Conservation (phyloP, 495 filamentous ascomycete genomes). For the Oidiodendron maius region DNA sequence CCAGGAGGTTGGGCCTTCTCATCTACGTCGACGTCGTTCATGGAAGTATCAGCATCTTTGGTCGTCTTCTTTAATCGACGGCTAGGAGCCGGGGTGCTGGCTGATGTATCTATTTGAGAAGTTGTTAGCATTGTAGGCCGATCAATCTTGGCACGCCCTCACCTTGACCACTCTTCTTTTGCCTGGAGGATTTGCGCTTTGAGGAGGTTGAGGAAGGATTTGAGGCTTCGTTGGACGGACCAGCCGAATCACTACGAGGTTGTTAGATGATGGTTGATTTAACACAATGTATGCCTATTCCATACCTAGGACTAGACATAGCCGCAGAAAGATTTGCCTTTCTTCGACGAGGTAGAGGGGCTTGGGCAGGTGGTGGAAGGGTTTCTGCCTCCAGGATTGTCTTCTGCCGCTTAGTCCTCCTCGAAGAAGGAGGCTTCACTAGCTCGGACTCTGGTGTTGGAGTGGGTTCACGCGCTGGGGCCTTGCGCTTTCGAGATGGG, state of each 20-base stretch:
- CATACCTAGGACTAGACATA: conserved; percentile 83
- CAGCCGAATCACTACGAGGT: conserved; percentile 27
- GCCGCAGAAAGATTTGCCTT: conserved; percentile 55
- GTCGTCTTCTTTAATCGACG: conserved; percentile 22
- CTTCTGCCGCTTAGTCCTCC: conserved; percentile 51
- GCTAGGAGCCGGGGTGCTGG: conserved; percentile 12
- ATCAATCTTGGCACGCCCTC: conserved; percentile 1
- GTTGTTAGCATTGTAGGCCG: conserved; percentile 1
- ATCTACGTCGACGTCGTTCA: conserved; percentile 24
- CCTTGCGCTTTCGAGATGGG: conserved; percentile 50
- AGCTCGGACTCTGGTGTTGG: conserved; percentile 34
- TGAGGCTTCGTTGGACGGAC: conserved; percentile 25
- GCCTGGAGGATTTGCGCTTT: conserved; percentile 62
- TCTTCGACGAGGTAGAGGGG: conserved; percentile 45
- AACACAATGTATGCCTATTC: no score
- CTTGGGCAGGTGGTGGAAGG: conserved; percentile 20
- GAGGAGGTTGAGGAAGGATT: conserved; percentile 31
- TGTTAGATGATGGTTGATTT: no score
- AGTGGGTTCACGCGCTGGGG: conserved; percentile 36
- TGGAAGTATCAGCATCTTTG: conserved; percentile 18
- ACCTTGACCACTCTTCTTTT: conserved; percentile 49
- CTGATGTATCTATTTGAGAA: conserved; percentile 14
- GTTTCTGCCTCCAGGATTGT: conserved; percentile 18
- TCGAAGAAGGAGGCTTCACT: conserved; percentile 37
- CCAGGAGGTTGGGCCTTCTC: conserved; percentile 41